These are phyloP conservation scores for Aspergillus aculeatinus DNA, from an alignment of 2,329 filamentous ascomycete genomes.

Conservation along the genomic window DNA sequence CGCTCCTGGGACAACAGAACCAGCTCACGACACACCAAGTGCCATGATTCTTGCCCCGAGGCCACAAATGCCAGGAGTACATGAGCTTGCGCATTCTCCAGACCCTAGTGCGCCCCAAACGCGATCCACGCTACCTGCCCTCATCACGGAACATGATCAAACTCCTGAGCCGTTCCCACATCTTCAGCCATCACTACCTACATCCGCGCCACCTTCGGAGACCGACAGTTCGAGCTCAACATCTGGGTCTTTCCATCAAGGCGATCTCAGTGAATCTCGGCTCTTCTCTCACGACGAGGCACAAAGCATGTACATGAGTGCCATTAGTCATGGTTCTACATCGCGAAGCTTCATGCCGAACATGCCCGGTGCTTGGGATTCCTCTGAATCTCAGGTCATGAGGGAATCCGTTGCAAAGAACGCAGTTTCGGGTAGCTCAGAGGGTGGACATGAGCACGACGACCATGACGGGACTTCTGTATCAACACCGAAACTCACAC, in stretches of 20 bases:
- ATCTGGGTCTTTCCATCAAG: slow-evolving; percentile 26
- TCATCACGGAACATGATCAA: slow-evolving; percentile 1
- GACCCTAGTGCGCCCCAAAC: neutral
- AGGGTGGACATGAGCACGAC: neutral
- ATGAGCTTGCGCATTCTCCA: neutral
- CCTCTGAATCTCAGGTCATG: slow-evolving; percentile 21
- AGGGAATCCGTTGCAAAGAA: slow-evolving; percentile 8
- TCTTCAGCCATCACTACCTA: slow-evolving; percentile 10
- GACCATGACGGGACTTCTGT: slow-evolving; percentile 19
- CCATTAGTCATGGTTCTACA: slow-evolving; percentile 48
- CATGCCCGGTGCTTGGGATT: slow-evolving; percentile 47
- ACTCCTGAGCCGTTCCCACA: neutral
- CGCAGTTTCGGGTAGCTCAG: slow-evolving; percentile 1
- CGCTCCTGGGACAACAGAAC: slow-evolving; percentile 1
- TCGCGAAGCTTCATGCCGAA: slow-evolving; percentile 30
- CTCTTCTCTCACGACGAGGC: slow-evolving; percentile 51
- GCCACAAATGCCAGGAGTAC: neutral
- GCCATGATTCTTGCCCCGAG: neutral
- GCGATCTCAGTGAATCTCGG: slow-evolving; percentile 47
- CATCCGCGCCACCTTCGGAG: slow-evolving; percentile 23
- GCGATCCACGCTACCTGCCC: slow-evolving; percentile 4
- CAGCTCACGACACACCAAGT: slow-evolving; percentile 7
- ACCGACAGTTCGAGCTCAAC: slow-evolving; percentile 25
- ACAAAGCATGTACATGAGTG: slow-evolving; percentile 57
- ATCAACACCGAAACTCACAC: slow-evolving; percentile 33